Evolutionary conservation across 2,329 filamentous ascomycete species (phyloP), one percentile per base, ranked within the genome.

Genomic region (Tolypocladium capitatum): DNA sequence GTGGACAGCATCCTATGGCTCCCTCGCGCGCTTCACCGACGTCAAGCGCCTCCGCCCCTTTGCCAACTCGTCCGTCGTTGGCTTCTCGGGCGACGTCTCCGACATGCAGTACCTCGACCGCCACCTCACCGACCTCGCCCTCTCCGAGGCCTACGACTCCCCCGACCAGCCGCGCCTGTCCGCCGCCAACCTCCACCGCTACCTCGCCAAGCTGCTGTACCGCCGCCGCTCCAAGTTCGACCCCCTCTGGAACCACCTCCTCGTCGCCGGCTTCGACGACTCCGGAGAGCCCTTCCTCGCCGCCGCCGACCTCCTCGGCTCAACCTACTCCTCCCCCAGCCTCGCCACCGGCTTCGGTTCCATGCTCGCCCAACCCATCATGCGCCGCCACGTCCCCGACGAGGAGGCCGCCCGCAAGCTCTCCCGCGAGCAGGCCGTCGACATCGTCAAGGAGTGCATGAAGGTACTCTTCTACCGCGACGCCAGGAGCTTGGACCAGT

Each of bases 21-120:
- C 92, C 49, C 86, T 91, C 56, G 91, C 92, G 51, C 88, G 92
- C 63, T 98, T 97, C 77, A 90, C 86, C 60, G 86, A 96, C 67
- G 88, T 97, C 64, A 94, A 96, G 73, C 90, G 92, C 63, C 83
- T 98, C 56, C 88, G 88, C 59, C 78, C 81, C 58, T 97, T 97
- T 69, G 87, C 89, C 69, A 76, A 82, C 55, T 80, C 83, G 55
- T 83, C 88, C 30, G 79, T 97, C 51, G 76, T 98, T 62, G 92
- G 92, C 60, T 94, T 97, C 71, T 88, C 89, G 66, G 92, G 92
- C 66, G 92, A 98, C 72, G 84, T 98, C 59, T 94, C 87, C 55
- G 92, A 98, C 74, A 97, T 98, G 92, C 92, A 98, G 74, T 94
- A 94, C 74, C 81, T 98, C 57, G 86, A 95, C 78, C 83, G 92